phyloP scores from a whole-genome alignment of 495 filamentous ascomycete species.

The Hypoxylon fragiforme region DNA sequence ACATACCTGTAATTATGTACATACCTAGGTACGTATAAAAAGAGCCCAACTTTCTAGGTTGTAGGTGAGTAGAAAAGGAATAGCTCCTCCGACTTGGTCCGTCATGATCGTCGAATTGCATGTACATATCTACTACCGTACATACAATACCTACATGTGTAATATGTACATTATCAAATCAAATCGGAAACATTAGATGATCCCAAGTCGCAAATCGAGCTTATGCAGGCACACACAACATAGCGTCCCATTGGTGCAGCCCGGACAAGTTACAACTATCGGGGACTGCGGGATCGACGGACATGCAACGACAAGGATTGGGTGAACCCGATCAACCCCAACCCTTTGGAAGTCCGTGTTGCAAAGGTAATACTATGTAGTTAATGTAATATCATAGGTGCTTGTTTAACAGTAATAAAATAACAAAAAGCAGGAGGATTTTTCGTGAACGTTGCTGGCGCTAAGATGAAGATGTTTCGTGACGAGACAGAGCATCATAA shows the following conservation, averaged over 20 bases:
- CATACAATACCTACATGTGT: too few relatives aligned
- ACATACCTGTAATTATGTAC: too few relatives aligned
- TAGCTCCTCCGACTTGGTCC: constrained; percentile 6
- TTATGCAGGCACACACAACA: constrained; percentile 32
- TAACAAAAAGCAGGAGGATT: constrained; percentile 11
- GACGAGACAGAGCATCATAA: not conserved
- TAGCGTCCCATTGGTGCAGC: constrained; percentile 20
- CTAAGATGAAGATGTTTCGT: constrained; percentile 19
- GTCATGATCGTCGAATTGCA: constrained; percentile 10
- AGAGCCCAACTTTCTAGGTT: constrained; percentile 24
- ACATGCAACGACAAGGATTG: constrained; percentile 34
- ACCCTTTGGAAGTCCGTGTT: constrained; percentile 28
- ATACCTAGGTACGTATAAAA: too few relatives aligned
- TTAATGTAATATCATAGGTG: too few relatives aligned
- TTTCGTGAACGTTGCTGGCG: constrained; percentile 28
- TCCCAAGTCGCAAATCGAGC: constrained; percentile 30
- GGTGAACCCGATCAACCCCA: constrained; percentile 27
- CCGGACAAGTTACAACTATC: constrained; percentile 18
- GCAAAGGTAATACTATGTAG: constrained; percentile 1
- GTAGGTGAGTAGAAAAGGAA: constrained; percentile 16
- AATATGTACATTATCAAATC: constrained; percentile 23
- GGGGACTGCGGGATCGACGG: constrained; percentile 34
- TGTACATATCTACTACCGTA: too few relatives aligned
- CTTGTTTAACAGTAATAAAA: not conserved
- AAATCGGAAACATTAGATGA: constrained; percentile 37